Conservation (phyloP, 2,329 filamentous ascomycete genomes). For the Microsporum canis region DNA sequence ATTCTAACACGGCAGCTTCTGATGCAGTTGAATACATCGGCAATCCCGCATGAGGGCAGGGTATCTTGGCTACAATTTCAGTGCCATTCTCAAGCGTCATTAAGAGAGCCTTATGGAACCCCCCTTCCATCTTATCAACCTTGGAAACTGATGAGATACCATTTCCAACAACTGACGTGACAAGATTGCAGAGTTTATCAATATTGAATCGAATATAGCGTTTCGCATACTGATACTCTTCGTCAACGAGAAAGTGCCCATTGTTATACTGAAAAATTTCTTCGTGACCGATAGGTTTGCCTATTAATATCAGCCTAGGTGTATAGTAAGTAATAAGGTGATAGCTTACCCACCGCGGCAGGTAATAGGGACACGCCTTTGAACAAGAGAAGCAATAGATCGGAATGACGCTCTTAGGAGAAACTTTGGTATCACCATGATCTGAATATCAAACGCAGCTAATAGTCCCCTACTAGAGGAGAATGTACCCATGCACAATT, state of each 20-base stretch:
- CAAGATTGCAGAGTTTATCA: conserved; percentile 17
- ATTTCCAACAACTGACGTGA: conserved; percentile 9
- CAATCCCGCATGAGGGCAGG: conserved; percentile 22
- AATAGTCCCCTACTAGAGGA: too few species aligned
- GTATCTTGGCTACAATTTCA: conserved; percentile 25
- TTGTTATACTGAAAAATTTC: conserved; percentile 21
- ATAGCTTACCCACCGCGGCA: not conserved
- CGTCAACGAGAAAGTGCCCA: conserved; percentile 20
- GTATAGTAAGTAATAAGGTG: too few species aligned
- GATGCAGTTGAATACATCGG: conserved; percentile 19
- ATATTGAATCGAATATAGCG: conserved; percentile 19
- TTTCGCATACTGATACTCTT: conserved; percentile 16
- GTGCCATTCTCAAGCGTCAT: conserved; percentile 20
- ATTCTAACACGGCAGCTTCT: conserved; percentile 24
- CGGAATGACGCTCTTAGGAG: too few species aligned
- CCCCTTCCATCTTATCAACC: conserved; percentile 22
- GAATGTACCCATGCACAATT: too few species aligned
- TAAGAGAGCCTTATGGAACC: conserved; percentile 24
- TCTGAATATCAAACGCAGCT: too few species aligned
- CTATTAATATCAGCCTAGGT: not conserved
- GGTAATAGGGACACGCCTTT: not conserved
- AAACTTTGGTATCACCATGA: too few species aligned
- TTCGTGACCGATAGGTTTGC: not conserved
- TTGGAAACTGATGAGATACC: conserved; percentile 12
- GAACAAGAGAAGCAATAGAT: too few species aligned